Evolutionary conservation across 345 rosid species (phyloP).

Genomic region (Pistacia integerrima): DNA sequence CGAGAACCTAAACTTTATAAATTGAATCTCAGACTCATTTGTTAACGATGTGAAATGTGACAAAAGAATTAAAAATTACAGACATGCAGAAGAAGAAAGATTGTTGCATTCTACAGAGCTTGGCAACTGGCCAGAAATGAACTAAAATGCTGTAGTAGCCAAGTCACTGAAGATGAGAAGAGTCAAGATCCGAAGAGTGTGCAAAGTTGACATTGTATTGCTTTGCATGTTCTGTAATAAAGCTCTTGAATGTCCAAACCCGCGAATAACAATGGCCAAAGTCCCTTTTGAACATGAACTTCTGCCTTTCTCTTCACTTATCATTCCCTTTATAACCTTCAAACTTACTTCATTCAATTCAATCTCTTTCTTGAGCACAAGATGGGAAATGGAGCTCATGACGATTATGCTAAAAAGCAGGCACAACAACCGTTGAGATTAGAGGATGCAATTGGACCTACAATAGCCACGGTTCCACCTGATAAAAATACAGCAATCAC

Average conservation of each 20-base stretch:
- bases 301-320: background rate
- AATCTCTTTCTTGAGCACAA: background rate
- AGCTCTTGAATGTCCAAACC: conserved; percentile 1
- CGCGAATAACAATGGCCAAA: conserved; percentile 21
- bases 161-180: background rate
- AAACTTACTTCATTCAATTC: background rate
- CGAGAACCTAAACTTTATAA: no score
- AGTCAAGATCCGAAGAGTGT: conserved; percentile 12
- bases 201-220: conserved; percentile 3
- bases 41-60: no score
- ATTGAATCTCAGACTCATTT: no score
- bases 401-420: conserved; percentile 26
- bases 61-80: no score
- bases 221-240: background rate
- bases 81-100: no score
- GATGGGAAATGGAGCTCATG: conserved; percentile 26
- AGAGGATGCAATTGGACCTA: no score
- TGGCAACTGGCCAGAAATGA: background rate
- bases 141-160: background rate
- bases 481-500: no score
- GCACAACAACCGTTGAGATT: no score
- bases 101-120: no score
- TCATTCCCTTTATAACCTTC: background rate
- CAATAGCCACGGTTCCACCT: no score
- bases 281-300: conserved; percentile 6